phyloP scores from a whole-genome alignment of 225 moss, liverwort and hornwort species.

The Pseudoscleropodium purum region DNA sequence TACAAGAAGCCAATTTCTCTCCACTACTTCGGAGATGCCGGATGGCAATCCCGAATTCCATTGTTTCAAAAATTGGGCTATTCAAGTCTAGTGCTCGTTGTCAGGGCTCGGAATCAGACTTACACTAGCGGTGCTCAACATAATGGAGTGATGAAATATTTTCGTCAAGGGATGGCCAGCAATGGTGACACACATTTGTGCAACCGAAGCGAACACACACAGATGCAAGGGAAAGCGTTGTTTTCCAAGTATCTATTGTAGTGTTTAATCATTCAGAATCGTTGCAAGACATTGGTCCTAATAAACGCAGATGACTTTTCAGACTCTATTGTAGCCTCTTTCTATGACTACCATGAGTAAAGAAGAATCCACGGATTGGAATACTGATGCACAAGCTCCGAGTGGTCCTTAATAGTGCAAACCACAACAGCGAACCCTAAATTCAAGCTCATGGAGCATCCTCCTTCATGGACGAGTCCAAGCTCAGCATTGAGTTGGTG shows the following conservation, averaged over 20 bases:
- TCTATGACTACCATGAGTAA: background rate
- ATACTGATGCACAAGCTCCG: background rate
- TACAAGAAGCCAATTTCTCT: no score
- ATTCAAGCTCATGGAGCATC: background rate
- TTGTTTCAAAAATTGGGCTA: background rate
- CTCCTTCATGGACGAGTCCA: background rate
- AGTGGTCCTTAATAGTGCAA: background rate
- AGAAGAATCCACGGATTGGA: background rate
- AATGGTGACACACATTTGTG: background rate
- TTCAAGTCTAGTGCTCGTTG: background rate
- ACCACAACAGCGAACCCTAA: background rate
- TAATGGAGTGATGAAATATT: background rate
- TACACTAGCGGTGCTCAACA: background rate
- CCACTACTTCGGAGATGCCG: no score
- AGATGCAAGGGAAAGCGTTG: background rate
- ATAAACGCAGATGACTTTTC: background rate
- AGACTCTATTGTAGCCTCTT: background rate
- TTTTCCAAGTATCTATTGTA: background rate
- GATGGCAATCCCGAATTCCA: background rate
- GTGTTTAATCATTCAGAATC: background rate
- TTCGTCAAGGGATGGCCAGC: background rate
- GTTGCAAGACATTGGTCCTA: background rate
- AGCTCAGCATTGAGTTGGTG: background rate
- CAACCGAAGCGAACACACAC: background rate
- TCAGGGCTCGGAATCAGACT: background rate